A percentile compares a stretch with the other conserved stretches of the same genome.
phyloP scores from a whole-genome alignment of 352 stramenopile genomes.

The Globisporangium splendens region DNA sequence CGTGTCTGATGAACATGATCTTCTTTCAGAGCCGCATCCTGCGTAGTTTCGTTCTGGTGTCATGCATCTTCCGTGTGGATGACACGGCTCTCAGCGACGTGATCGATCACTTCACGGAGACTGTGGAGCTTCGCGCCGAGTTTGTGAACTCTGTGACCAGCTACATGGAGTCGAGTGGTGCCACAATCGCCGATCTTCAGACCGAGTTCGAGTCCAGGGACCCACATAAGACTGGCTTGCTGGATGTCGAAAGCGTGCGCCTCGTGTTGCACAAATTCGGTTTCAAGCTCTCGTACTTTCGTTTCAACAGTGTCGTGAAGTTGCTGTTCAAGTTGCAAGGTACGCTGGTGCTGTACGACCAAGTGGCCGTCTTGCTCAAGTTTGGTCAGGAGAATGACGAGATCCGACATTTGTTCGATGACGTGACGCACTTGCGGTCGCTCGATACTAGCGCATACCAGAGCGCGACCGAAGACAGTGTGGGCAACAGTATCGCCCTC shows the following conservation, averaged over 20 bases:
- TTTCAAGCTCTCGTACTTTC: constrained; percentile 47
- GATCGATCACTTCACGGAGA: constrained; percentile 58
- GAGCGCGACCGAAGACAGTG: background rate
- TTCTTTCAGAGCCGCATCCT: constrained; percentile 58
- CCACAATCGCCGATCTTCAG: constrained; percentile 33
- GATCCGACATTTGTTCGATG: constrained; percentile 1
- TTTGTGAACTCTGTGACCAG: constrained; percentile 32
- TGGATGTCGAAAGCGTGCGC: constrained; percentile 46
- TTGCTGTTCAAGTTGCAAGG: constrained; percentile 44
- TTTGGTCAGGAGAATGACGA: constrained; percentile 20
- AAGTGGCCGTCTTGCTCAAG: constrained; percentile 36
- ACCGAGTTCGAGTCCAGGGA: constrained; percentile 24
- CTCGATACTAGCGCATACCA: background rate
- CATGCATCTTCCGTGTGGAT: constrained; percentile 54
- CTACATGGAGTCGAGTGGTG: constrained; percentile 19
- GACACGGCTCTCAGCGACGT: constrained; percentile 45
- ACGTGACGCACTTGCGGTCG: constrained; percentile 1
- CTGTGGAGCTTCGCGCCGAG: constrained; percentile 47
- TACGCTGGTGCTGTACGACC: constrained; percentile 38
- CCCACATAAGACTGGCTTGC: constrained; percentile 17
- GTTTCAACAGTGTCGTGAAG: constrained; percentile 59
- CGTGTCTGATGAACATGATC: constrained; percentile 56
- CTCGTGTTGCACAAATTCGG: constrained; percentile 33
- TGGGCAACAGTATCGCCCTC: no score
- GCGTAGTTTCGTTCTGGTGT: constrained; percentile 58